Evolutionary conservation across 495 filamentous ascomycete species (phyloP).

Genomic region (Elaphomyces granulatus): DNA sequence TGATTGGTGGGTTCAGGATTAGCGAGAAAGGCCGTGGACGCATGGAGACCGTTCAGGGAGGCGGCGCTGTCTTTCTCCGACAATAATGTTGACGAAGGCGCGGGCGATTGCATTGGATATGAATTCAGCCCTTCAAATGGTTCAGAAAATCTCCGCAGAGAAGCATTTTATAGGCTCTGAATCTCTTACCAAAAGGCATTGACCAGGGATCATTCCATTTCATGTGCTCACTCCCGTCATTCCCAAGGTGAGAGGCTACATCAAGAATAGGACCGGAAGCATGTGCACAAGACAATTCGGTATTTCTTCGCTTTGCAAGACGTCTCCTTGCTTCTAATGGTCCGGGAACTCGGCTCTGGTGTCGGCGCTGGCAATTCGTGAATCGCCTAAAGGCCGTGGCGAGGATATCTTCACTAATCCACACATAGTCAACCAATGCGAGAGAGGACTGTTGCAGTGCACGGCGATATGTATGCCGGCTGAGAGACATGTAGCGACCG

Average conservation of each 20-base stretch:
- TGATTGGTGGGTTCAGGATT: neutral
- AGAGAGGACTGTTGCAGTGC: neutral
- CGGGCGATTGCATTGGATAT: slow-evolving; percentile 1
- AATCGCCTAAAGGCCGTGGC: slow-evolving; percentile 36
- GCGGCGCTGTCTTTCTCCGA: too few relatives aligned
- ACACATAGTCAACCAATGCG: slow-evolving; percentile 24
- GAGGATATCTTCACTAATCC: slow-evolving; percentile 42
- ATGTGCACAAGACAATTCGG: slow-evolving; percentile 27
- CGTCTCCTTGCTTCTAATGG: slow-evolving; percentile 45
- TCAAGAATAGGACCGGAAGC: slow-evolving; percentile 18
- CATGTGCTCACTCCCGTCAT: slow-evolving; percentile 32
- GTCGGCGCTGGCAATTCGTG: slow-evolving; percentile 26
- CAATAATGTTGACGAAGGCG: slow-evolving; percentile 2
- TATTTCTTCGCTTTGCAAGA: slow-evolving; percentile 35
- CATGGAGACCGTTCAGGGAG: too few relatives aligned
- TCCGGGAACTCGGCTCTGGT: slow-evolving; percentile 42
- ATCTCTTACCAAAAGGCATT: too few relatives aligned
- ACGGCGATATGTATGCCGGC: neutral
- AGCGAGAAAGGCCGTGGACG: too few relatives aligned
- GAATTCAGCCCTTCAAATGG: slow-evolving; percentile 1
- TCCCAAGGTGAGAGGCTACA: slow-evolving; percentile 29
- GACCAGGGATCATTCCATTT: slow-evolving; percentile 27
- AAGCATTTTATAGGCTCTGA: too few relatives aligned
- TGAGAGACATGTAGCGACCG: neutral
- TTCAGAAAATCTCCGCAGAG: too few relatives aligned